Conservation (phyloP, 2,329 filamentous ascomycete species). For the Graphilbum sp. region DNA sequence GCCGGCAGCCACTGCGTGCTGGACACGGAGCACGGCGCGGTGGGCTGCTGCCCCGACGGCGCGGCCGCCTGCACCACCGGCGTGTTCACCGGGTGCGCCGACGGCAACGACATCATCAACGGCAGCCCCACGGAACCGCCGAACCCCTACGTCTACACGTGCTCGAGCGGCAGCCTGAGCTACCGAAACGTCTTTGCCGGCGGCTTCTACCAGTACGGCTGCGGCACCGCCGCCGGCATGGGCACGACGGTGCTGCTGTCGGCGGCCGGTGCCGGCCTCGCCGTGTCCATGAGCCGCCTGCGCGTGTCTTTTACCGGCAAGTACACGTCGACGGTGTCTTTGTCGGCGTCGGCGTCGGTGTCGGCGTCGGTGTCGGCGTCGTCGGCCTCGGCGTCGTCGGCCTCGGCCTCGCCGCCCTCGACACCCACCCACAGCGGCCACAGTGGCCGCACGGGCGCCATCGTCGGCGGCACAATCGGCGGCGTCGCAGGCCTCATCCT, state of each 20-base stretch:
- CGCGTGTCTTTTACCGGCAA: conserved; percentile 23
- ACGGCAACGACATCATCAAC: conserved; percentile 21
- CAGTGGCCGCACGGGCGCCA: conserved; percentile 26
- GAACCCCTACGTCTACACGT: conserved; percentile 43
- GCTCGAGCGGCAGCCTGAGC: conserved; percentile 32
- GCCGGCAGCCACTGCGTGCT: conserved; percentile 42
- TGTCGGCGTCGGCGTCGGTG: conserved; percentile 3
- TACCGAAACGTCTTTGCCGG: conserved; percentile 39
- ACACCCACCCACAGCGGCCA: conserved; percentile 7
- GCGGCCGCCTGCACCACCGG: conserved; percentile 32
- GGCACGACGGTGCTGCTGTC: conserved; percentile 31
- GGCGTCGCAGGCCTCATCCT: conserved; percentile 29
- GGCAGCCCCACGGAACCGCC: too few relatives aligned
- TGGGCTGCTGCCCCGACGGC: conserved; percentile 30
- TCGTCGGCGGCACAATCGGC: conserved; percentile 38
- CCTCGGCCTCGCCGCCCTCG: conserved; percentile 3
- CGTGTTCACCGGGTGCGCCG: conserved; percentile 41
- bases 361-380: conserved; percentile 7
- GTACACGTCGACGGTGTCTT: conserved; percentile 3
- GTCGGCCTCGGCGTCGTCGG: neutral
- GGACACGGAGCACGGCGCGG: conserved; percentile 18
- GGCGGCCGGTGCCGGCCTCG: conserved; percentile 18
- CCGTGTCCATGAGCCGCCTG: conserved; percentile 21
- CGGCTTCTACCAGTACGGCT: conserved; percentile 40
- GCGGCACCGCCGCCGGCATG: conserved; percentile 30